Conservation (phyloP, 345 rosid species). For the Chamaenerion angustifolium region DNA sequence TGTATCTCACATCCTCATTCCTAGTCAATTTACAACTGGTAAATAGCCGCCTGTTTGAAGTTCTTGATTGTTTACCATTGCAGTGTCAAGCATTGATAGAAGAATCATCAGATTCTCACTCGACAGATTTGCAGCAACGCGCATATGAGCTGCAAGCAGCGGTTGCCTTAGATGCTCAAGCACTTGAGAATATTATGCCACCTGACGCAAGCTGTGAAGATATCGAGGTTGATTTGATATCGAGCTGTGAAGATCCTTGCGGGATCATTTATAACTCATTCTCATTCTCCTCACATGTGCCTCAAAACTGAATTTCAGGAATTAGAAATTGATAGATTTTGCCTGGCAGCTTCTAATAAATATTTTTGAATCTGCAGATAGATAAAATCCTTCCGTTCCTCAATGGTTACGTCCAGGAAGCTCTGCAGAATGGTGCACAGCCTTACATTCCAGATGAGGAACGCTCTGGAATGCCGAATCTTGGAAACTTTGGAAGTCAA, state of each 20-base stretch:
- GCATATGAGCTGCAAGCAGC: constrained; percentile 89
- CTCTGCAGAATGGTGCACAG: constrained; percentile 67
- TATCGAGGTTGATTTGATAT: constrained; percentile 57
- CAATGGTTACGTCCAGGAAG: constrained; percentile 44
- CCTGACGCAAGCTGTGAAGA: constrained; percentile 89
- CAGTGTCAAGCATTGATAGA: constrained; percentile 90
- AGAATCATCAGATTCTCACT: constrained; percentile 83
- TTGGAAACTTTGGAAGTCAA: constrained; percentile 37
- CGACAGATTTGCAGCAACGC: constrained; percentile 96
- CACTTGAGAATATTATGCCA: constrained; percentile 62
- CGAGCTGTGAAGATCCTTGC: background rate
- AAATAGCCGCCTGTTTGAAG: background rate
- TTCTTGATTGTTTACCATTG: constrained; percentile 12
- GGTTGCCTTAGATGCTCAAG: constrained; percentile 43
- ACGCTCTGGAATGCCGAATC: constrained; percentile 37
- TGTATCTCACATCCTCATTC: too few relatives aligned
- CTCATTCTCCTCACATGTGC: background rate
- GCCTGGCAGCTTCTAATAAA: background rate
- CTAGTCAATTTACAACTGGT: too few relatives aligned
- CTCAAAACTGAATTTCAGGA: background rate
- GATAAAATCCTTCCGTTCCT: constrained; percentile 73
- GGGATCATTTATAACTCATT: background rate
- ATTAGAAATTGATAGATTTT: background rate
- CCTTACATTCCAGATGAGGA: constrained; percentile 71
- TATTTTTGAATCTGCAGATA: constrained; percentile 32